Evolutionary conservation across 495 filamentous ascomycete species (phyloP).

Genomic region (Aspergillus hancockii): DNA sequence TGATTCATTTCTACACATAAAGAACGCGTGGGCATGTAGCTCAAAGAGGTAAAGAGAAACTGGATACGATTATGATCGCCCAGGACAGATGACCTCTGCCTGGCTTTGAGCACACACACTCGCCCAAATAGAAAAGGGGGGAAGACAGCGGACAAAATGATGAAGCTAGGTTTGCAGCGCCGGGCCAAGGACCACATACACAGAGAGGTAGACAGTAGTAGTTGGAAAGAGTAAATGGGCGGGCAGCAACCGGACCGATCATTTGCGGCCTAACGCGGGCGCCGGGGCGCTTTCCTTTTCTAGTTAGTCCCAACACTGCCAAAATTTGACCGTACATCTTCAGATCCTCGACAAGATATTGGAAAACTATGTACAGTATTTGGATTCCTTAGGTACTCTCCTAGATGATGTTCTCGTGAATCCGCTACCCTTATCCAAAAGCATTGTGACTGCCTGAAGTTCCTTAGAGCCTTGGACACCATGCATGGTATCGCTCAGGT

Average conservation of each 20-base stretch:
- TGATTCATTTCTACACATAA: slow-evolving; percentile 19
- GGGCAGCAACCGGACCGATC: slow-evolving; percentile 11
- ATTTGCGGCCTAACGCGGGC: slow-evolving; percentile 31
- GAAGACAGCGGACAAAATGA: not conserved
- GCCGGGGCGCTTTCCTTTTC: slow-evolving; percentile 14
- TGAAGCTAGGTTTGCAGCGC: not conserved
- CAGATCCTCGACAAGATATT: too few species aligned
- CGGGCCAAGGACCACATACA: not conserved
- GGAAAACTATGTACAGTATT: not conserved
- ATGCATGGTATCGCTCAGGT: slow-evolving; percentile 15
- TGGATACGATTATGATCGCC: not conserved
- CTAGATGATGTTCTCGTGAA: not conserved
- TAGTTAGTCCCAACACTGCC: slow-evolving; percentile 15
- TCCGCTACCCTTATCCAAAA: not conserved
- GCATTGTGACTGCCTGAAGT: not conserved
- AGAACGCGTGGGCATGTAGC: not conserved
- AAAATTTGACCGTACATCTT: not conserved
- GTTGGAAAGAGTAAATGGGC: slow-evolving; percentile 3
- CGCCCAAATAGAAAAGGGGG: not conserved
- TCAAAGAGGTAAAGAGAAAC: not conserved
- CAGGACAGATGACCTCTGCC: not conserved
- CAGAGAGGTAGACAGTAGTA: not conserved
- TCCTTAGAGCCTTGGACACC: not conserved
- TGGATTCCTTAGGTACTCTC: not conserved
- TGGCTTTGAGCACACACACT: not conserved